phyloP scores from a whole-genome alignment of 2,329 filamentous ascomycete species.

The Paecilomyces sp. region DNA sequence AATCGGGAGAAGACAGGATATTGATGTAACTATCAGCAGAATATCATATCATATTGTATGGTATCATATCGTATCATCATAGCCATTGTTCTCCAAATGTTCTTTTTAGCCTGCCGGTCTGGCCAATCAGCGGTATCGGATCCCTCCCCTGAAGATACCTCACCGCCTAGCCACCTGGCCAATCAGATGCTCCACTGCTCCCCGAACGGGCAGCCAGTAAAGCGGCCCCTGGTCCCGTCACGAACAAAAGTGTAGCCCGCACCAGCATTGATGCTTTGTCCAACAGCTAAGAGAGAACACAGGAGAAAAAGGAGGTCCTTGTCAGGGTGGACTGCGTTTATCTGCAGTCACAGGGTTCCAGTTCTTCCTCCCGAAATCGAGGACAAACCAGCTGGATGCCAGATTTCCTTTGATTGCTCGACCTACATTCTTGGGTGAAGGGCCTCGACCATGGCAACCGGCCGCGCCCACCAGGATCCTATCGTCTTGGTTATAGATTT shows the following conservation, averaged over 20 bases:
- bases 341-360: not conserved
- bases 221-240: not conserved
- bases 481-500: conserved; percentile 77
- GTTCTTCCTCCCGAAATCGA: not conserved
- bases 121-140: not conserved
- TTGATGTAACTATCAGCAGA: no score
- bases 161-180: not conserved
- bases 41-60: no score
- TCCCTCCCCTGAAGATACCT: not conserved
- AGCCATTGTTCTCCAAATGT: not conserved
- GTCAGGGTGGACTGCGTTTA: not conserved
- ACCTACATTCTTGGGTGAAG: conserved; percentile 6
- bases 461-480: conserved; percentile 49
- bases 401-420: not conserved
- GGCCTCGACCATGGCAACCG: conserved; percentile 18
- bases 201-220: not conserved
- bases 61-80: no score
- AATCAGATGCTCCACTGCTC: not conserved
- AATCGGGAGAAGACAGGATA: no score
- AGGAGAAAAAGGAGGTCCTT: not conserved
- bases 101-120: no score
- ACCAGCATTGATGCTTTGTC: not conserved
- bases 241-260: not conserved
- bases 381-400: not conserved
- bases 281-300: not conserved